Evolutionary conservation across 768 basidiomycete species (phyloP).

Genomic region (Panellus pusillus): DNA sequence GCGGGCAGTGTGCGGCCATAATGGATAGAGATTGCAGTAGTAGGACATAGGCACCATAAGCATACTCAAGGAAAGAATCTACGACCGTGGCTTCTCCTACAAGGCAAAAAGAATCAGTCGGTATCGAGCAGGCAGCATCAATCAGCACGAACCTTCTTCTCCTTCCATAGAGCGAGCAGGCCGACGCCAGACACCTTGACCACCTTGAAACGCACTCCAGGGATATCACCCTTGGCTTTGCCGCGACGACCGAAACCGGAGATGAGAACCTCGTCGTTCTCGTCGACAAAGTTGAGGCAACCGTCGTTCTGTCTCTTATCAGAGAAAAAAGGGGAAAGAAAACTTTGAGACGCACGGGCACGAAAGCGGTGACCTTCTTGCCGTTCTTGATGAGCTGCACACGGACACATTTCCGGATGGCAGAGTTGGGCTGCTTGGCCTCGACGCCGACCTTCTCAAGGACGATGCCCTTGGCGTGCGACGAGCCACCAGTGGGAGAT

Average conservation of each 20-base stretch:
- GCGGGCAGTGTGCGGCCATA: neutral
- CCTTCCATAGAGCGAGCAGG: conserved; percentile 96
- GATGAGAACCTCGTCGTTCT: conserved; percentile 99
- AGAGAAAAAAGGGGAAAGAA: conserved; percentile 4
- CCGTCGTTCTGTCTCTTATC: conserved; percentile 73
- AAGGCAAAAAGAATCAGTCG: conserved; percentile 3
- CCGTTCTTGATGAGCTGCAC: conserved; percentile 99
- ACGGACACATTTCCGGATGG: conserved; percentile 99
- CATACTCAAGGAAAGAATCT: conserved; percentile 23
- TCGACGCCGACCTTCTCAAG: conserved; percentile 99
- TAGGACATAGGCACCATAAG: conserved; percentile 11
- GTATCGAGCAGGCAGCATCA: neutral
- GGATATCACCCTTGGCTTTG: conserved; percentile 99
- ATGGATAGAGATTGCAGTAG: conserved; percentile 9
- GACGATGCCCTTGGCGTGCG: conserved; percentile 99
- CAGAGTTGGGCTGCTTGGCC: conserved; percentile 99
- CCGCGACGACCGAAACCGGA: conserved; percentile 99
- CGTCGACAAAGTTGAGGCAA: conserved; percentile 97
- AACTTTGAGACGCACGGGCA: conserved; percentile 65
- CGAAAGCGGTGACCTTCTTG: conserved; percentile 99
- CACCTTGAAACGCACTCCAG: conserved; percentile 99
- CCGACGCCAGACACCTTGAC: conserved; percentile 99
- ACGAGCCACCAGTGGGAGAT: conserved; percentile 98
- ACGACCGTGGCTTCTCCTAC: conserved; percentile 76
- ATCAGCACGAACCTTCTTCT: conserved; percentile 81